phyloP scores from a whole-genome alignment of 2,329 filamentous ascomycete genomes.

The Xylariomycetidae sp. region DNA sequence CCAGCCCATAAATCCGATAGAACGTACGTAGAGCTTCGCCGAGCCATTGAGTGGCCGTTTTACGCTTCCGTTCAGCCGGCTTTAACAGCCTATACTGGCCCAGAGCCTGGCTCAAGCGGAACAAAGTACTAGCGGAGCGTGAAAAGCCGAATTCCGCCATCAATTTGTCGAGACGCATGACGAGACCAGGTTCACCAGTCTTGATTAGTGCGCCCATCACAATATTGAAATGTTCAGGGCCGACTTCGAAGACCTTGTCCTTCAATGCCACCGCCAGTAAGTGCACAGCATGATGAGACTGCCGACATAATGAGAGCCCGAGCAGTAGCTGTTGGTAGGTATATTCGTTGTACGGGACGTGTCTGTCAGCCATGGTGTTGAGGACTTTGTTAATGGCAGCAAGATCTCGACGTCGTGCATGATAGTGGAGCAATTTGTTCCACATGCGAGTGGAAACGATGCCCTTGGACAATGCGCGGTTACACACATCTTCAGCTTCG shows the following conservation, averaged over 20 bases:
- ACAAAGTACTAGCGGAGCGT: conserved; percentile 37
- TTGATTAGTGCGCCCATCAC: conserved; percentile 49
- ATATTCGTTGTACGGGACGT: conserved; percentile 42
- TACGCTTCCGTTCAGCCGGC: conserved; percentile 9
- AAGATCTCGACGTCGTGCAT: conserved; percentile 58
- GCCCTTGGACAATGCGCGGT: conserved; percentile 47
- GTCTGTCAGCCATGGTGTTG: conserved; percentile 41
- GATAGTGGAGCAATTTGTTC: conserved; percentile 70
- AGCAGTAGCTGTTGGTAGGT: conserved; percentile 48
- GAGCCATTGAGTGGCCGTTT: conserved; percentile 22
- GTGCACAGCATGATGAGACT: conserved; percentile 45
- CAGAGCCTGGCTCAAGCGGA: conserved; percentile 39
- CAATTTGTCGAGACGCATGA: conserved; percentile 36
- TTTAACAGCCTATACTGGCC: conserved; percentile 29
- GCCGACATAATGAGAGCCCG: conserved; percentile 43
- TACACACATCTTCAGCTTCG: conserved; percentile 56
- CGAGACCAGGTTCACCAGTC: conserved; percentile 37
- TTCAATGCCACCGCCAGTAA: conserved; percentile 41
- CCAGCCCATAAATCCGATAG: conserved; percentile 23
- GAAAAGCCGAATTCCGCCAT: conserved; percentile 39
- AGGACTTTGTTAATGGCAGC: conserved; percentile 45
- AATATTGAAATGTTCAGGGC: conserved; percentile 44
- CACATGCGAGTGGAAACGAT: conserved; percentile 61
- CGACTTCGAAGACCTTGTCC: conserved; percentile 41
- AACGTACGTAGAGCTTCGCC: conserved; percentile 31